Conservation (phyloP, 495 filamentous ascomycete genomes). For the Hamigera avellanea region DNA sequence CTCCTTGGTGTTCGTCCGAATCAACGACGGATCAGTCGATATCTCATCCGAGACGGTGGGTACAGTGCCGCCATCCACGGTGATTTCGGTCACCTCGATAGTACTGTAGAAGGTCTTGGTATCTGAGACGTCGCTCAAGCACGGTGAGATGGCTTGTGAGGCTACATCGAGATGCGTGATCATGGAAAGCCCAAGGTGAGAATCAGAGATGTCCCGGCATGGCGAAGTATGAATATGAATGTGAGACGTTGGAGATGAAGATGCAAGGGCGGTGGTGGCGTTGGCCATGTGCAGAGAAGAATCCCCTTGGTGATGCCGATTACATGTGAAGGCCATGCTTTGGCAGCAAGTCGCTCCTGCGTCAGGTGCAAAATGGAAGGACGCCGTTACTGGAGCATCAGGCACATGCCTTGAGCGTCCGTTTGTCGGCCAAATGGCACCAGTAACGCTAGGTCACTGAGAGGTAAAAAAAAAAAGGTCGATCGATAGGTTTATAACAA, state of each 20-base stretch:
- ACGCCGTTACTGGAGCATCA: too few species aligned
- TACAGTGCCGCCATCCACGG: not conserved
- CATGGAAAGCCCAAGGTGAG: not conserved
- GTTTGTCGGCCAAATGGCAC: too few species aligned
- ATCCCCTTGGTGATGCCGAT: too few species aligned
- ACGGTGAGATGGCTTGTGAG: not conserved
- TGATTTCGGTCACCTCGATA: constrained; percentile 1
- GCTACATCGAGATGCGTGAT: too few species aligned
- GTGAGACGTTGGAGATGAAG: not conserved
- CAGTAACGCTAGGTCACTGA: too few species aligned
- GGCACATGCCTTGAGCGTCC: too few species aligned
- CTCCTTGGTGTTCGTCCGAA: not conserved
- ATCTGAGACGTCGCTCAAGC: constrained; percentile 1
- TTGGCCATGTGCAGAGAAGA: not conserved
- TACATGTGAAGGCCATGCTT: too few species aligned
- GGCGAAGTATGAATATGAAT: not conserved
- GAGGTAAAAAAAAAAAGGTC: too few species aligned
- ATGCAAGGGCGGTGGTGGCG: not conserved
- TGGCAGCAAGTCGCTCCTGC: too few species aligned
- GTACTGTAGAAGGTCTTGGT: constrained; percentile 4
- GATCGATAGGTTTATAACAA: too few species aligned
- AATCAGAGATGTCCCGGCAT: not conserved
- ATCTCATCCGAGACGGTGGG: not conserved
- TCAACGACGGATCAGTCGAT: not conserved
- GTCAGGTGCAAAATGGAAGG: too few species aligned